These are phyloP conservation scores for Wickerhamomyces sp. DNA, from an alignment of 1,139 yeast species.

Conservation along the genomic window DNA sequence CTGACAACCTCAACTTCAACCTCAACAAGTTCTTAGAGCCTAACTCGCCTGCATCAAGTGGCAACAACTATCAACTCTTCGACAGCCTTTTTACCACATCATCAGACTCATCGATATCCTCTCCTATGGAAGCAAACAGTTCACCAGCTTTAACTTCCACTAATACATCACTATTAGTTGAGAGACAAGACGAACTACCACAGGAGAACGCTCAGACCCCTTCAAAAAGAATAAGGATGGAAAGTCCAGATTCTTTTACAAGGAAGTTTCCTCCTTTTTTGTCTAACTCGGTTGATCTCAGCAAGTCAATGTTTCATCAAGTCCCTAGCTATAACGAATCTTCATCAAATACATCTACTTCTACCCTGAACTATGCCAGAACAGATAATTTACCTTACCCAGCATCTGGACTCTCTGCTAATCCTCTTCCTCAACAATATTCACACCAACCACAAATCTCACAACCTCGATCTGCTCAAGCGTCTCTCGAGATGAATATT, in stretches of 20 bases:
- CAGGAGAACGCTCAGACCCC: not conserved
- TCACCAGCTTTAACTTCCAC: not conserved
- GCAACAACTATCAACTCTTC: not conserved
- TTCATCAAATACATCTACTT: not conserved
- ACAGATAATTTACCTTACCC: not conserved
- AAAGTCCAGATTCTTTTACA: not conserved
- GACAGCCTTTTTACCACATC: not conserved
- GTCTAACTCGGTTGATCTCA: not conserved
- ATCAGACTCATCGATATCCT: not conserved
- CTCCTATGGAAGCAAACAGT: not conserved
- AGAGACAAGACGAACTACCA: not conserved
- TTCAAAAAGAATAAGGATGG: not conserved
- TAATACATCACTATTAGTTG: not conserved
- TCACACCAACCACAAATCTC: not conserved
- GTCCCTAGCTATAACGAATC: not conserved
- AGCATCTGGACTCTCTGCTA: not conserved
- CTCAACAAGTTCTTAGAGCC: not conserved
- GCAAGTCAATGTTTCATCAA: not conserved
- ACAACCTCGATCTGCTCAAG: conserved; percentile 1
- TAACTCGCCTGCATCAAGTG: not conserved
- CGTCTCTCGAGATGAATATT: not conserved
- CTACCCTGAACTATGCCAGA: not conserved
- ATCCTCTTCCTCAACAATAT: not conserved
- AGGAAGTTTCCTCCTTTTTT: not conserved
- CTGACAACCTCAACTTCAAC: not conserved